A percentile compares a stretch with the other conserved stretches of the same genome.
phyloP scores from a whole-genome alignment of 352 stramenopile genomes.

The Globisporangium barbulae region DNA sequence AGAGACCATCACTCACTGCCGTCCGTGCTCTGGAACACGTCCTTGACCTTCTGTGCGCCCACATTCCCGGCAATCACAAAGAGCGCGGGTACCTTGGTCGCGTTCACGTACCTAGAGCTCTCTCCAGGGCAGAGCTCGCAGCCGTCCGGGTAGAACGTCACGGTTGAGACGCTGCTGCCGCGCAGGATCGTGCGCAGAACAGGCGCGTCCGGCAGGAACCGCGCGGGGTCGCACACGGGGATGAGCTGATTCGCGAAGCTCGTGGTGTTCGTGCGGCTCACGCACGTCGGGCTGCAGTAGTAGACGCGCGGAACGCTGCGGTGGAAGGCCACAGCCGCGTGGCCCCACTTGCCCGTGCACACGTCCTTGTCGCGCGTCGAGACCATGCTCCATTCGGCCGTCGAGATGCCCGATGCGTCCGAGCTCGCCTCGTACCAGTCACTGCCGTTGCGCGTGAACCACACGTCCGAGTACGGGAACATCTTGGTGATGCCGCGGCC shows the following conservation, averaged over 20 bases:
- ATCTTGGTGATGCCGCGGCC: constrained; percentile 71
- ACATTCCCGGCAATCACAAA: constrained; percentile 69
- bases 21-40: constrained; percentile 64
- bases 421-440: constrained; percentile 59
- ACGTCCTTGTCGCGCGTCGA: constrained; percentile 37
- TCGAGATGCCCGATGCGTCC: constrained; percentile 63
- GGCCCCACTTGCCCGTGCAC: constrained; percentile 75
- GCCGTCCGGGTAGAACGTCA: constrained; percentile 67
- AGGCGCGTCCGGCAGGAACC: constrained; percentile 31
- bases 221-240: constrained; percentile 43
- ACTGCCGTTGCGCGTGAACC: constrained; percentile 63
- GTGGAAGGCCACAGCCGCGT: constrained; percentile 51
- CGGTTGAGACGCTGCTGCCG: constrained; percentile 43
- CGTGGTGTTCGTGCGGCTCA: constrained; percentile 39
- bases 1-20: constrained; percentile 41
- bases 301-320: constrained; percentile 46
- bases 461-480: constrained; percentile 67
- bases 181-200: constrained; percentile 35
- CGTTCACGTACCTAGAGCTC: constrained; percentile 44
- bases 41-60: constrained; percentile 67
- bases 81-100: constrained; percentile 51
- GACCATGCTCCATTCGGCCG: constrained; percentile 74
- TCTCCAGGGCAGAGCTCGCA: constrained; percentile 56
- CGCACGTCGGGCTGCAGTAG: constrained; percentile 54
- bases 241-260: constrained; percentile 60